A percentile compares a stretch with the other conserved stretches of the same genome.
Evolutionary conservation across 1,284 basidiomycete genomes (phyloP).

Genomic region (Takashimella tepidaria): DNA sequence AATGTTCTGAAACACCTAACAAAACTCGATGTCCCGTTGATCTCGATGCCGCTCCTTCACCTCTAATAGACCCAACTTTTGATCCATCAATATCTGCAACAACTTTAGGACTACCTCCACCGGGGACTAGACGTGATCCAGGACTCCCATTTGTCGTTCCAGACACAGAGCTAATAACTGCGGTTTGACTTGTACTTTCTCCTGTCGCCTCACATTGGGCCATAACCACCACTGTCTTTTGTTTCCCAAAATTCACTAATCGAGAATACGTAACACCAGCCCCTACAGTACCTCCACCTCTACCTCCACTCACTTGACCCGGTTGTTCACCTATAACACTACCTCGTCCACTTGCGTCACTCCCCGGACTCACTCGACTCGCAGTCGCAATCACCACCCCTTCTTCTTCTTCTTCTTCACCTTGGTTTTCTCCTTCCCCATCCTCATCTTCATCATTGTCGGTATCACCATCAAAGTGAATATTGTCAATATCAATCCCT

Average conservation of each 20-base stretch:
- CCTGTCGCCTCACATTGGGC: constrained; percentile 22
- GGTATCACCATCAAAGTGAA: constrained; percentile 32
- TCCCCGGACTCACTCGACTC: constrained; percentile 30
- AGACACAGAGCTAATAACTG: constrained; percentile 51
- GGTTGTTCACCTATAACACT: too few relatives aligned
- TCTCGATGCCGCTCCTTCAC: constrained; percentile 4
- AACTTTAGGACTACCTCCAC: constrained; percentile 4
- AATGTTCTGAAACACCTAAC: constrained; percentile 31
- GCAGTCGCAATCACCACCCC: constrained; percentile 25
- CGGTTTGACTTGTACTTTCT: constrained; percentile 59
- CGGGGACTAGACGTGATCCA: background rate
- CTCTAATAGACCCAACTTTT: too few relatives aligned
- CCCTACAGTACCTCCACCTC: too few relatives aligned
- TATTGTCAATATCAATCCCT: constrained; percentile 27
- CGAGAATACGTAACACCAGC: constrained; percentile 43
- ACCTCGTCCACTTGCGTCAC: background rate
- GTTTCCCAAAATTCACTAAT: constrained; percentile 67
- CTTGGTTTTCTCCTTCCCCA: background rate
- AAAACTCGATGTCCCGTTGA: constrained; percentile 17
- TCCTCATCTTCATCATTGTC: constrained; percentile 11
- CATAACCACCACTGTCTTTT: constrained; percentile 54
- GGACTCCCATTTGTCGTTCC: background rate
- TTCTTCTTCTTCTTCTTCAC: background rate
- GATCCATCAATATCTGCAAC: background rate
- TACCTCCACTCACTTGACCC: too few relatives aligned